These are phyloP conservation scores for Parmelia sp. DNA, from an alignment of 495 filamentous ascomycete species.

Conservation along the genomic window DNA sequence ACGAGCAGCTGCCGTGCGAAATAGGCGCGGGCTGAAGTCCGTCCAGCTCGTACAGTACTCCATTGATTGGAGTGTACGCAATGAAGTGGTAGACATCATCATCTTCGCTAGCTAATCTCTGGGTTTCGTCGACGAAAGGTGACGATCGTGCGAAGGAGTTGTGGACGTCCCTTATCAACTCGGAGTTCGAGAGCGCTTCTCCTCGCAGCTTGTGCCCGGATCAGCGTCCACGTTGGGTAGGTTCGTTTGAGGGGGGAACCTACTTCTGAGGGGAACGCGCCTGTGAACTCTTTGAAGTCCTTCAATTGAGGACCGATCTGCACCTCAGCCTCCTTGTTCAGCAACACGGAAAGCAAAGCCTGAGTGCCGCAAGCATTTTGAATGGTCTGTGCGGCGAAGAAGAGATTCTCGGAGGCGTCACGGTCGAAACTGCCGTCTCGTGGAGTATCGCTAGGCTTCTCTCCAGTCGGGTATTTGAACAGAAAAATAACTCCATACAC, in stretches of 20 bases:
- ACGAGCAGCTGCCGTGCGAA: slow-evolving; percentile 67
- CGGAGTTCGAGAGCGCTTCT: slow-evolving; percentile 61
- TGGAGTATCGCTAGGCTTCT: slow-evolving; percentile 54
- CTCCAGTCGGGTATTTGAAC: slow-evolving; percentile 90
- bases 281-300: slow-evolving; percentile 88
- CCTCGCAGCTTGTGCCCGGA: slow-evolving; percentile 43
- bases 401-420: slow-evolving; percentile 65
- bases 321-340: slow-evolving; percentile 67
- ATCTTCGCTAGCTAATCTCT: slow-evolving; percentile 47
- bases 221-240: slow-evolving; percentile 12
- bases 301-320: slow-evolving; percentile 56
- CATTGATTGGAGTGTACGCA: slow-evolving; percentile 79
- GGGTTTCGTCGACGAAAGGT: slow-evolving; percentile 87
- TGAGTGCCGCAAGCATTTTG: slow-evolving; percentile 99
- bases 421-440: slow-evolving; percentile 74
- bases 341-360: slow-evolving; percentile 82
- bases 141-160: slow-evolving; percentile 85
- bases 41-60: slow-evolving; percentile 86
- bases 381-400: slow-evolving; percentile 97
- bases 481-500: slow-evolving; percentile 98
- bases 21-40: slow-evolving; percentile 90
- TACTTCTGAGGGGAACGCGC: slow-evolving; percentile 74
- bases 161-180: slow-evolving; percentile 84
- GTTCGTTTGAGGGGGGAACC: slow-evolving; percentile 4
- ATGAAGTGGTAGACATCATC: slow-evolving; percentile 98